Conservation (phyloP, 148 eudicot genomes). For the Diospyros lotus region DNA sequence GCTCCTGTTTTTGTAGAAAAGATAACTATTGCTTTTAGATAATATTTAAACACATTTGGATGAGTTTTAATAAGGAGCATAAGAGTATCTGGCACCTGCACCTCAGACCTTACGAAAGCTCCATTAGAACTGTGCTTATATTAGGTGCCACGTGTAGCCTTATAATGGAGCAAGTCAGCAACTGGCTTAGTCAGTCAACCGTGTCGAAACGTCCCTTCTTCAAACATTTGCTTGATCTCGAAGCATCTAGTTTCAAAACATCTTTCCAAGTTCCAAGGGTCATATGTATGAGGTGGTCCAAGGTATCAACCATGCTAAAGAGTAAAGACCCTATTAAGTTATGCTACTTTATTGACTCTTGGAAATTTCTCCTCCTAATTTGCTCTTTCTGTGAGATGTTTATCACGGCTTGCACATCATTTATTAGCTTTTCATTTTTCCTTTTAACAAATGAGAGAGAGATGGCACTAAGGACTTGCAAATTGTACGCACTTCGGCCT, state of each 20-base stretch:
- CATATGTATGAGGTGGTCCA: neutral
- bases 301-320: no score
- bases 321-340: neutral
- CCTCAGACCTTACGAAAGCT: neutral
- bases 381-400: no score
- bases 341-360: neutral
- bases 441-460: neutral
- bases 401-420: no score
- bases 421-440: no score
- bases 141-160: constrained; percentile 3
- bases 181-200: neutral
- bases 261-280: neutral
- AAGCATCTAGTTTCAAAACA: neutral
- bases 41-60: neutral
- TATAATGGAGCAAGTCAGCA: neutral
- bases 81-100: neutral
- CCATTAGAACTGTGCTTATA: neutral
- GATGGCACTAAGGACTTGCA: neutral
- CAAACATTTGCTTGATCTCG: neutral
- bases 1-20: neutral
- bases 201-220: neutral
- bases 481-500: neutral
- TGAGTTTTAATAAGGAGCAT: neutral
- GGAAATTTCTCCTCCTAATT: neutral
- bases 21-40: neutral